Evolutionary conservation across 2,329 filamentous ascomycete species (phyloP).

Genomic region (Madurella fahalii): DNA sequence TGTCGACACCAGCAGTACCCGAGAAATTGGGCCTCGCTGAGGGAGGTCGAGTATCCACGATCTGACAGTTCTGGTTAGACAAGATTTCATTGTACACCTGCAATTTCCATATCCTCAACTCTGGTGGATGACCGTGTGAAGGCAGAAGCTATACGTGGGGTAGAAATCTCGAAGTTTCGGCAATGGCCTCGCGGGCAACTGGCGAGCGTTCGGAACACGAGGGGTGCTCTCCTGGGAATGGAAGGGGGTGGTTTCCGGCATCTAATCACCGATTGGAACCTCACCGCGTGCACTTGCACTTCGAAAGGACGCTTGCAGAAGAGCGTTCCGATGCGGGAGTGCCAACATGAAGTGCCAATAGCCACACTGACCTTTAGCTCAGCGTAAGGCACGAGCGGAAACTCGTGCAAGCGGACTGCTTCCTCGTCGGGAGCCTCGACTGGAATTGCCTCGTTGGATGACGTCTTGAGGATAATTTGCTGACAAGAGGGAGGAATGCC

Average conservation of each 20-base stretch:
- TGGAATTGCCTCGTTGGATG: constrained; percentile 56
- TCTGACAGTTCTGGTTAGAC: constrained; percentile 43
- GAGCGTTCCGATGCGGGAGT: too few relatives aligned
- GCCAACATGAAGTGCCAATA: not conserved
- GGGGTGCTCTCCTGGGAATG: too few relatives aligned
- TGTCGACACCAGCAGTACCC: constrained; percentile 76
- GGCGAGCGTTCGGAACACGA: too few relatives aligned
- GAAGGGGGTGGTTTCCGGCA: too few relatives aligned
- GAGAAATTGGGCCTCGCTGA: constrained; percentile 73
- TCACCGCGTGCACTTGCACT: too few relatives aligned
- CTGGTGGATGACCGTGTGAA: too few relatives aligned
- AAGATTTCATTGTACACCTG: not conserved
- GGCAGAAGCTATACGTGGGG: too few relatives aligned
- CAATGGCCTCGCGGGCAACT: too few relatives aligned
- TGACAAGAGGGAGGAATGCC: constrained; percentile 82
- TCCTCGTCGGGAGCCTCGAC: constrained; percentile 73
- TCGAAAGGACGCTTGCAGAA: too few relatives aligned
- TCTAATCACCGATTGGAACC: too few relatives aligned
- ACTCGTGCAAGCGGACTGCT: constrained; percentile 56
- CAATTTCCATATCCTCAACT: too few relatives aligned
- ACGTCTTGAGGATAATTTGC: constrained; percentile 66
- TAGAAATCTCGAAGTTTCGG: too few relatives aligned
- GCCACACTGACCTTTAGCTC: constrained; percentile 68
- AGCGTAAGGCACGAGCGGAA: constrained; percentile 68
- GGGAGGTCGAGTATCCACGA: constrained; percentile 74